Base-by-base conservation (phyloP, 2,329 filamentous ascomycete species). In the Thielaviopsis euricoi region DNA sequence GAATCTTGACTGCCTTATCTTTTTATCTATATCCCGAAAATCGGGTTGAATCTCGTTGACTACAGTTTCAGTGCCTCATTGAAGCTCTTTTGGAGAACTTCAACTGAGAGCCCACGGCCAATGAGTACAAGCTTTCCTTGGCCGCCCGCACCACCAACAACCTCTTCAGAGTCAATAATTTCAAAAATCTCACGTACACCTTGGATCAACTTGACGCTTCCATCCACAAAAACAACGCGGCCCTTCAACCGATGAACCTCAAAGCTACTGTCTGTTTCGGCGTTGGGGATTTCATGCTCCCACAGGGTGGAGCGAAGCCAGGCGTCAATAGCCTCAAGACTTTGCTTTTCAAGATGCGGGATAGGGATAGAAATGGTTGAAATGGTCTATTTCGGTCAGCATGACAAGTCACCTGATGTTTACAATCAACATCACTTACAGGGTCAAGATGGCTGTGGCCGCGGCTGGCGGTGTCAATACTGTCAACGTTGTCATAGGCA, bases 151-250 rank as follows among this genome's bases (percentile, higher is more conserved):
- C 63, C 10, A 63, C 62, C 17, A 60, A 56, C 53, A 52, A 66
- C 68, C 10, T 68, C 64, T 4, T 72, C 70, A 7, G 71, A 73
- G 63, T 95, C 89, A 23, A 88, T 80, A 23, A 97, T 86, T 65
- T 98, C 93, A 68, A 97, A 98, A 17, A 97, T 79, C 64, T 96
- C 91, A 56, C 91, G 76, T 0, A 98, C 93, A 1, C 90, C 93
- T 69, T 98, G 93, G 7, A 97, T 76, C 62, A 97, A 81, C 67
- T 88, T 87, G 50, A 82, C 73, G 0, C 74, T 73, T 1, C 87
- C 88, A 57, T 83, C 75, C 0, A 72, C 66, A 19, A 91, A 73
- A 0, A 79, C 73, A 6, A 97, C 69, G 2, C 88, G 81, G 0
- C 89, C 91, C 68, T 98, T 98, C 40, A 89, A 74, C 13, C 93